These are phyloP conservation scores for Pelargonium myrrhifolium DNA, from an alignment of 441 rosid species.

Conservation along the genomic window DNA sequence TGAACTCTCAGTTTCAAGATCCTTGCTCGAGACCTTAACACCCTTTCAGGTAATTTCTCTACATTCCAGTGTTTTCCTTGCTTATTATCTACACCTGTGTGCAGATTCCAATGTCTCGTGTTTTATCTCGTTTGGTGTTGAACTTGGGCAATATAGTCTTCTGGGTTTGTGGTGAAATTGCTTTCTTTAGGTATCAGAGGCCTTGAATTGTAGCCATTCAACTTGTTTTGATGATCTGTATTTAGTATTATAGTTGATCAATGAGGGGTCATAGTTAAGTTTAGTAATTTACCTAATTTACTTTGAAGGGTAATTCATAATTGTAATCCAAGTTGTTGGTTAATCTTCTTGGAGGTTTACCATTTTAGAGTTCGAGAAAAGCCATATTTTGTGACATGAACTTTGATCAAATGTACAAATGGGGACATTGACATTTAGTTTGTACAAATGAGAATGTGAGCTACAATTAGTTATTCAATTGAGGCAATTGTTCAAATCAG, in stretches of 20 bases:
- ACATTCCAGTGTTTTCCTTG: background rate
- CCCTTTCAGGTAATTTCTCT: background rate
- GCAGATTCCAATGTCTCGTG: background rate
- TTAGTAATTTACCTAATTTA: background rate
- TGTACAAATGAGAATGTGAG: too few relatives aligned
- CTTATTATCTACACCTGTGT: background rate
- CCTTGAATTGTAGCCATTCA: background rate
- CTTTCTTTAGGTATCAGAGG: background rate
- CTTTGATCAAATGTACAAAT: too few relatives aligned
- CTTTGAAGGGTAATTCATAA: background rate
- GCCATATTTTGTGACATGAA: too few relatives aligned
- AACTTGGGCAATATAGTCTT: background rate
- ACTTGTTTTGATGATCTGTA: background rate
- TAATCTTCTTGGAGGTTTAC: too few relatives aligned
- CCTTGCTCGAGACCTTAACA: background rate
- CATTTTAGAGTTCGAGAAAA: too few relatives aligned
- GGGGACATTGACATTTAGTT: too few relatives aligned
- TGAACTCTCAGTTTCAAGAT: conserved; percentile 5
- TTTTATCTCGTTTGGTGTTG: background rate
- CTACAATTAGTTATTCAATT: too few relatives aligned
- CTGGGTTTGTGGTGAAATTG: conserved; percentile 3
- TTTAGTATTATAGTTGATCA: background rate
- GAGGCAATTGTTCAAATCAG: too few relatives aligned
- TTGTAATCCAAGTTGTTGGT: background rate
- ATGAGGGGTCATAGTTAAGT: background rate